phyloP scores from a whole-genome alignment of 2,329 filamentous ascomycete species.

The Reticulascus tulasneorum region DNA sequence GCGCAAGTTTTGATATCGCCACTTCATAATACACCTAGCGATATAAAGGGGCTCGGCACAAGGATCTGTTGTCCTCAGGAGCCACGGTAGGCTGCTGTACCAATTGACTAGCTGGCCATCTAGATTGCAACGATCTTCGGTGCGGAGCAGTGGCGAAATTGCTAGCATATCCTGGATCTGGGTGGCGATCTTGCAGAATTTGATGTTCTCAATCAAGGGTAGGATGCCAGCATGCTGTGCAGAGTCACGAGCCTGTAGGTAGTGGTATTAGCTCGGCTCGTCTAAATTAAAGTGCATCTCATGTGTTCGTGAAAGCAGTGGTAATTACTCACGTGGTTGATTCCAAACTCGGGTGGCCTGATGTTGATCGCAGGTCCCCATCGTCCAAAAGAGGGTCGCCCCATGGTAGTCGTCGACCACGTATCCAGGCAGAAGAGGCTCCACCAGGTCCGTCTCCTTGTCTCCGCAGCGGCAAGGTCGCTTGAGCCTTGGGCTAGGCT shows the following conservation, averaged over 20 bases:
- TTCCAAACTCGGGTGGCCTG: constrained; percentile 52
- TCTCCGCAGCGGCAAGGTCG: constrained; percentile 53
- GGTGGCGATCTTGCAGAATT: constrained; percentile 75
- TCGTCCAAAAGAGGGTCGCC: constrained; percentile 65
- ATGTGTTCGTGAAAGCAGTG: neutral
- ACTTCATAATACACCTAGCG: constrained; percentile 72
- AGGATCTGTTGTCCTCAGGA: constrained; percentile 60
- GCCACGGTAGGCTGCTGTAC: constrained; percentile 67
- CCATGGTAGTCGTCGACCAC: constrained; percentile 68
- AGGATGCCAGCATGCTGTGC: constrained; percentile 62
- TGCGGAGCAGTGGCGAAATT: constrained; percentile 62
- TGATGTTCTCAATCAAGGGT: constrained; percentile 70
- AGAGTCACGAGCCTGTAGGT: constrained; percentile 36
- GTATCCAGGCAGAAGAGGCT: constrained; percentile 70
- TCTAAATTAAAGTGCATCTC: neutral
- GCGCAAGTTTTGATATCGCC: constrained; percentile 75
- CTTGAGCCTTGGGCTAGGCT: constrained; percentile 37
- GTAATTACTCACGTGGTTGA: constrained; percentile 28
- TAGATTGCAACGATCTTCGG: constrained; percentile 61
- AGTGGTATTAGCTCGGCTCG: neutral
- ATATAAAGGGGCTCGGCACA: constrained; percentile 69
- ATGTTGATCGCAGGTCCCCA: constrained; percentile 67
- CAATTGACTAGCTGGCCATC: constrained; percentile 68
- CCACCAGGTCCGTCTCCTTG: constrained; percentile 69
- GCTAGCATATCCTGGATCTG: constrained; percentile 73